Evolutionary conservation across 106 monocot genomes (phyloP).

Genomic region (Dendrobium catenatum): DNA sequence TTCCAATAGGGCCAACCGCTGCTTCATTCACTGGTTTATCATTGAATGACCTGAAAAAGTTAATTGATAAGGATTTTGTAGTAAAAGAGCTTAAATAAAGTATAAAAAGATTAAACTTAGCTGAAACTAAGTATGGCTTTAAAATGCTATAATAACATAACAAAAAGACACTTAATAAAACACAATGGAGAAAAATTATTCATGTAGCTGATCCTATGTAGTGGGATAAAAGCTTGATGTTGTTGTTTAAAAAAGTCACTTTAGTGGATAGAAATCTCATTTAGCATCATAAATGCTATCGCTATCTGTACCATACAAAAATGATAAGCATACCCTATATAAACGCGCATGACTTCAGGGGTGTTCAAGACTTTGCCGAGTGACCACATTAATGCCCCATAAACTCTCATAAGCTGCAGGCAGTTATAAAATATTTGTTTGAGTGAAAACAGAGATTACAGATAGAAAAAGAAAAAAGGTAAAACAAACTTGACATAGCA

Average conservation of each 20-base stretch:
- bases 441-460: background rate
- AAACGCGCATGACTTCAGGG: constrained; percentile 93
- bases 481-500: background rate
- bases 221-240: background rate
- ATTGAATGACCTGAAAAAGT: constrained; percentile 74
- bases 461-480: background rate
- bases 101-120: no score
- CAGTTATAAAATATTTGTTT: background rate
- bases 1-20: constrained; percentile 68
- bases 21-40: constrained; percentile 82
- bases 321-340: constrained; percentile 61
- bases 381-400: constrained; percentile 97
- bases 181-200: no score
- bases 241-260: background rate
- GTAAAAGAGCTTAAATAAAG: no score
- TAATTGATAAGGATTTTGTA: background rate
- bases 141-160: no score
- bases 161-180: no score
- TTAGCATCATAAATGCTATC: background rate
- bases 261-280: background rate
- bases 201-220: no score
- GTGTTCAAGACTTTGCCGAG: constrained; percentile 96
- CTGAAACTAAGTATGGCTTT: no score
- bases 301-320: background rate
- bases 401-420: constrained; percentile 94